Evolutionary conservation across 169 alveolate genomes (phyloP).

Genomic region (Babesia bigemina): DNA sequence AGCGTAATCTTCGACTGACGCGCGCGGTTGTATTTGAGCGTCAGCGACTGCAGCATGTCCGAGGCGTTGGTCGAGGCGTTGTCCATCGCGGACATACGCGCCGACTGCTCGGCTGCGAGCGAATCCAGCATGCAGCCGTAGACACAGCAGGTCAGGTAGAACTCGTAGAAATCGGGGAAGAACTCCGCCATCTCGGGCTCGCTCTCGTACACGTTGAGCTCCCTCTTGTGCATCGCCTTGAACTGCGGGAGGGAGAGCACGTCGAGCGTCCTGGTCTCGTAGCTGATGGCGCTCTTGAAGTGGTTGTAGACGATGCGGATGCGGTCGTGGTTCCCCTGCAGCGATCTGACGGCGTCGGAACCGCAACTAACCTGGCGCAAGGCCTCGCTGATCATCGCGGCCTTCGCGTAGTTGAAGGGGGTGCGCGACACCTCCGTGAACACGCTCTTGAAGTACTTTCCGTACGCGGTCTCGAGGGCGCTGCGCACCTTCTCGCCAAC

Average conservation of each 20-base stretch:
- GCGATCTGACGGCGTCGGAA: neutral
- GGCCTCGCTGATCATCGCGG: conserved; percentile 69
- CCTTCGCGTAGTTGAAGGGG: conserved; percentile 79
- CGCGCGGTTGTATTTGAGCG: conserved; percentile 83
- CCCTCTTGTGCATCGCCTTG: conserved; percentile 71
- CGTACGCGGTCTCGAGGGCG: conserved; percentile 57
- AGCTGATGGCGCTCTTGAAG: conserved; percentile 83
- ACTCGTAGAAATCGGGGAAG: conserved; percentile 76
- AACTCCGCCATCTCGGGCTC: conserved; percentile 75
- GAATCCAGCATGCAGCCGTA: conserved; percentile 76
- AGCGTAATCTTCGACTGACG: conserved; percentile 91
- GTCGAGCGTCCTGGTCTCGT: conserved; percentile 78
- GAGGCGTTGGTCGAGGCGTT: conserved; percentile 87
- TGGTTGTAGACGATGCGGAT: conserved; percentile 78
- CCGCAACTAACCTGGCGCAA: conserved; percentile 49
- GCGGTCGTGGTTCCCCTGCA: conserved; percentile 76
- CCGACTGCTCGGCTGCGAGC: conserved; percentile 83
- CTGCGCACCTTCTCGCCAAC: conserved; percentile 70
- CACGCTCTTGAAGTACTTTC: conserved; percentile 52
- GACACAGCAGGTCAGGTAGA: conserved; percentile 73
- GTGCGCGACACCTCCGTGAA: conserved; percentile 71
- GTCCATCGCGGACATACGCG: conserved; percentile 89
- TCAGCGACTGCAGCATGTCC: conserved; percentile 80
- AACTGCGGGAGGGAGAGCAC: conserved; percentile 72
- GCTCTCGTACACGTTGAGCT: conserved; percentile 72